Conservation (phyloP, 192 early-diverging fungal genomes). For the Mortierella antarctica region DNA sequence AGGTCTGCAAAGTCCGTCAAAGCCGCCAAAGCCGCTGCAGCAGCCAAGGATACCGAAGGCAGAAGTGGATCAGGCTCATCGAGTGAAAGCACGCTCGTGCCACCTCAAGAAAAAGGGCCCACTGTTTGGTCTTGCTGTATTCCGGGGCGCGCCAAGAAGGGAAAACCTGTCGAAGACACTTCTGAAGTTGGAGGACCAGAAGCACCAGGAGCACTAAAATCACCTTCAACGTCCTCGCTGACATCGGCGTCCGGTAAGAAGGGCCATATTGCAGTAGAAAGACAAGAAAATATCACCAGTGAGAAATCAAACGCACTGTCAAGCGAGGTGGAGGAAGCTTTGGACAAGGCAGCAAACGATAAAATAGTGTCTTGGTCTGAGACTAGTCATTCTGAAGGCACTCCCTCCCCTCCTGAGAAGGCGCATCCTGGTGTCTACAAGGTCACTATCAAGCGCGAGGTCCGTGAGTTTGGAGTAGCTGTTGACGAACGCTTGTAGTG, state of each 20-base stretch:
- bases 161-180: neutral
- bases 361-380: neutral
- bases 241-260: too few relatives aligned
- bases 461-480: constrained; percentile 36
- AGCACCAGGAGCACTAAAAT: too few relatives aligned
- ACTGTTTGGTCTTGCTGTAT: constrained; percentile 1
- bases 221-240: too few relatives aligned
- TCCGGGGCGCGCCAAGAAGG: neutral
- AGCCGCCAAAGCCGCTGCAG: constrained; percentile 6
- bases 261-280: too few relatives aligned
- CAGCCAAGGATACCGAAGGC: neutral
- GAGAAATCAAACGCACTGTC: too few relatives aligned
- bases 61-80: neutral
- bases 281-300: too few relatives aligned
- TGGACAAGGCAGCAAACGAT: neutral
- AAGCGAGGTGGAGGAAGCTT: neutral
- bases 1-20: constrained; percentile 13
- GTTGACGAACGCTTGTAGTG: constrained; percentile 23
- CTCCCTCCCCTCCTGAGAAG: constrained; percentile 6
- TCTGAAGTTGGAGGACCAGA: neutral
- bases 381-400: neutral
- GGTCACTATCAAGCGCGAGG: constrained; percentile 40
- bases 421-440: constrained; percentile 20
- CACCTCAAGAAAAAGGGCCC: neutral
- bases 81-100: constrained; percentile 22